Conservation (phyloP, 2,329 filamentous ascomycete species). For the Fusarium verticillioides region DNA sequence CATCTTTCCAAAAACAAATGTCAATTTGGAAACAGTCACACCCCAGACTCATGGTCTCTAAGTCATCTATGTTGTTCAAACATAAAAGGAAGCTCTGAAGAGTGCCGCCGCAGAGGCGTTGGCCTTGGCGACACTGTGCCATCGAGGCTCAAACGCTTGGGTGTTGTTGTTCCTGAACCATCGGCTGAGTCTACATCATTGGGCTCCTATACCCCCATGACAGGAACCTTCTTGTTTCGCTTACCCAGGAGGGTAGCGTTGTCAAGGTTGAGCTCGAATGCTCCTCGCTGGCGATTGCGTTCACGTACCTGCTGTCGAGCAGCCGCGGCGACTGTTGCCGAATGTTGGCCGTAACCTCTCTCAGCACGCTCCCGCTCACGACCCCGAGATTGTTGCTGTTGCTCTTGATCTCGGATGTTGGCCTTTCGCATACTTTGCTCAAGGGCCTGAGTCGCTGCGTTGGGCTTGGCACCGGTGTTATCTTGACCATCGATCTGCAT, state of each 20-base stretch:
- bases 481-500: slow-evolving; percentile 72
- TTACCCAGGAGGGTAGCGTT: slow-evolving; percentile 90
- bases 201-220: slow-evolving; percentile 53
- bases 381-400: slow-evolving; percentile 44
- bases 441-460: slow-evolving; percentile 71
- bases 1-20: slow-evolving; percentile 25
- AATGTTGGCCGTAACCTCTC: slow-evolving; percentile 89
- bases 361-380: slow-evolving; percentile 54
- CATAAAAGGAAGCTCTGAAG: slow-evolving; percentile 30
- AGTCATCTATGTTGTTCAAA: slow-evolving; percentile 25
- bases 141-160: slow-evolving; percentile 23
- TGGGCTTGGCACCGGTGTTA: slow-evolving; percentile 56
- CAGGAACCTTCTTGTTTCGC: slow-evolving; percentile 64
- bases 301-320: slow-evolving; percentile 82
- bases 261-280: slow-evolving; percentile 92
- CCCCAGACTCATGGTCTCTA: not conserved
- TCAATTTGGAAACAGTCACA: slow-evolving; percentile 9
- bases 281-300: slow-evolving; percentile 75
- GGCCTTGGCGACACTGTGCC: slow-evolving; percentile 20
- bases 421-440: slow-evolving; percentile 90
- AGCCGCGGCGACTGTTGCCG: slow-evolving; percentile 82
- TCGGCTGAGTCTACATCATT: slow-evolving; percentile 9
- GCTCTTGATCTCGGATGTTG: slow-evolving; percentile 69
- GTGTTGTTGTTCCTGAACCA: slow-evolving; percentile 3
- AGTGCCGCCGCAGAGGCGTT: slow-evolving; percentile 18